phyloP scores from a whole-genome alignment of 2,329 filamentous ascomycete species.

The Leptodontidium sp. region DNA sequence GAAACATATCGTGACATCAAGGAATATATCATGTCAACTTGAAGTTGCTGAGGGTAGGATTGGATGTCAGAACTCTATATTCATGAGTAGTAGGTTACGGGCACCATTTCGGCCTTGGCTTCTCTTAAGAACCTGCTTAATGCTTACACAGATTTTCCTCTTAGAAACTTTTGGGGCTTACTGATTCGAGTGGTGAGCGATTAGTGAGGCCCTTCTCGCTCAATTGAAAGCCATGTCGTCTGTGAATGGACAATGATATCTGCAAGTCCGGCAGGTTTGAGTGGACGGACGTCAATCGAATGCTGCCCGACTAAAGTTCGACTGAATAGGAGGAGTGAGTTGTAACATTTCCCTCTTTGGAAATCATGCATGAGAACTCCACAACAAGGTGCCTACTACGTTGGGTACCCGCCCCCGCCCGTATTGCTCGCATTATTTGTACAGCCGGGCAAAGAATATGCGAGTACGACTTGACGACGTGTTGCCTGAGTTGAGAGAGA shows the following conservation, averaged over 20 bases:
- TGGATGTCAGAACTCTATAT: neutral
- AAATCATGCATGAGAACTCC: neutral
- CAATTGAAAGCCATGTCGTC: neutral
- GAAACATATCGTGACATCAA: constrained; percentile 6
- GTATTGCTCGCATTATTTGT: neutral
- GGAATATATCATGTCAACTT: neutral
- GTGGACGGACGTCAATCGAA: neutral
- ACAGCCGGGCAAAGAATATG: too few relatives aligned
- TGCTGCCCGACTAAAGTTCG: neutral
- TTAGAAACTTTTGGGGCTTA: neutral
- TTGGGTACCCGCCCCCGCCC: neutral
- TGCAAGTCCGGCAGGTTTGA: constrained; percentile 1
- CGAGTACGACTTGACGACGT: too few relatives aligned
- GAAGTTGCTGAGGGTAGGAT: neutral
- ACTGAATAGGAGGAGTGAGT: too few relatives aligned
- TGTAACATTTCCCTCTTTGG: neutral
- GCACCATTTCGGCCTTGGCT: constrained; percentile 1
- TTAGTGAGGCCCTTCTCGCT: neutral
- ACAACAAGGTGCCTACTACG: neutral
- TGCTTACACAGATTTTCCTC: neutral
- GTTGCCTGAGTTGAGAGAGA: neutral
- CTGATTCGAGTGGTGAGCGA: neutral
- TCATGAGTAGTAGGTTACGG: neutral
- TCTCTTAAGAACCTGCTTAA: neutral
- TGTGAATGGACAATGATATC: neutral